Percentiles rank a stretch among this genome's conserved stretches.
phyloP scores from a whole-genome alignment of 116 monocot species.

The Dioscorea cayenensis region DNA sequence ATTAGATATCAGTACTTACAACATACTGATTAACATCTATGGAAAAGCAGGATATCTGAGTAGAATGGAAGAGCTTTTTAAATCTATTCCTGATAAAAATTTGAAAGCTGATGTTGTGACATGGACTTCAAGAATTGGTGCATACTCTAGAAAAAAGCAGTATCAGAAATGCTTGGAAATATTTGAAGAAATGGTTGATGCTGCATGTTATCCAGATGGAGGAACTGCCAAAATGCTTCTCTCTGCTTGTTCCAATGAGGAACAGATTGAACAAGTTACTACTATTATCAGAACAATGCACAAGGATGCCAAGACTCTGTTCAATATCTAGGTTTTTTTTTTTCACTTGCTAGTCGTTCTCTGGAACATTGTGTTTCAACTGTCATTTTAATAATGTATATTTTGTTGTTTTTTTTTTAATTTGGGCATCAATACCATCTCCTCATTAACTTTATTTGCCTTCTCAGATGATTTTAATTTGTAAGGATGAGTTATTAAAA shows the following conservation, averaged over 20 bases:
- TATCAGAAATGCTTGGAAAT: slow-evolving; percentile 69
- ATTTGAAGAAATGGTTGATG: slow-evolving; percentile 84
- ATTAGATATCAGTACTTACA: slow-evolving; percentile 73
- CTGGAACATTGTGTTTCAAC: no score
- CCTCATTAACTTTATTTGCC: no score
- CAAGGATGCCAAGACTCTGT: slow-evolving; percentile 39
- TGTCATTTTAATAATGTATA: no score
- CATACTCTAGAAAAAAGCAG: slow-evolving; percentile 70
- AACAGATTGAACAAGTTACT: slow-evolving; percentile 59
- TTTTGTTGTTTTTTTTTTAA: no score
- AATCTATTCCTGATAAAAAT: slow-evolving; percentile 18
- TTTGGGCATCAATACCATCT: no score
- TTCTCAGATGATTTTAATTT: no score
- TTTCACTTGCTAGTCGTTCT: background rate
- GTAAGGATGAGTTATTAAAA: no score
- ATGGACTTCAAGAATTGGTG: slow-evolving; percentile 73
- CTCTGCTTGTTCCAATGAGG: slow-evolving; percentile 56
- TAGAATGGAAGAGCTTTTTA: slow-evolving; percentile 72
- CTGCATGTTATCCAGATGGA: slow-evolving; percentile 81
- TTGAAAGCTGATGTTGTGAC: slow-evolving; percentile 69
- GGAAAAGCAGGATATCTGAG: slow-evolving; percentile 63
- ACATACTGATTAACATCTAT: slow-evolving; percentile 75
- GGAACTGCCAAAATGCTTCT: slow-evolving; percentile 80
- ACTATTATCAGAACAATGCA: slow-evolving; percentile 71
- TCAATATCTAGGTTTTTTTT: background rate